These are phyloP conservation scores for Aphanomyces astaci DNA, from an alignment of 352 stramenopile species.

Conservation along the genomic window DNA sequence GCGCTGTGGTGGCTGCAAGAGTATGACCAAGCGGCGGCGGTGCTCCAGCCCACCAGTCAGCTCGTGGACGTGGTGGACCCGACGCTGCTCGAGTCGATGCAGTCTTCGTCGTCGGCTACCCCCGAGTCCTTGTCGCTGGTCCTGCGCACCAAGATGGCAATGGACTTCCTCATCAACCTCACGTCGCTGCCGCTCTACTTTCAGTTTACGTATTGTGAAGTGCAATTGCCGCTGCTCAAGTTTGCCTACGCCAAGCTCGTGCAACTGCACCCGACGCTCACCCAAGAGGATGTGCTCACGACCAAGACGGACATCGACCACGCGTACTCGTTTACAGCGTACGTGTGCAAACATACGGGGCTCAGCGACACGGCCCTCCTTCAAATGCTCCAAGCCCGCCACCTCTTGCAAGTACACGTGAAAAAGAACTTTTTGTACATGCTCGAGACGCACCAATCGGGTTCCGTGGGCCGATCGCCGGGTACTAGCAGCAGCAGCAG, in stretches of 20 bases:
- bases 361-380: constrained; percentile 76
- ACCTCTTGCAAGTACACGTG: constrained; percentile 65
- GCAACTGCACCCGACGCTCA: neutral
- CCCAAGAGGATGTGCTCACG: constrained; percentile 30
- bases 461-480: neutral
- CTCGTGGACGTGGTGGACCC: constrained; percentile 40
- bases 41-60: constrained; percentile 58
- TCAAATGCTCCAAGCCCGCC: constrained; percentile 77
- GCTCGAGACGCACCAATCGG: constrained; percentile 1
- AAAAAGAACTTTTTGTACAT: constrained; percentile 22
- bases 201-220: constrained; percentile 65
- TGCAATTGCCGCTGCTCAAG: constrained; percentile 48
- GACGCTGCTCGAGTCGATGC: neutral
- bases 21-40: constrained; percentile 69
- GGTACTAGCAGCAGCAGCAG: neutral
- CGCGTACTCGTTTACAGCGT: constrained; percentile 69
- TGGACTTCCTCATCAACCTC: constrained; percentile 74
- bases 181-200: constrained; percentile 82
- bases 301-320: constrained; percentile 74
- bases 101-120: neutral
- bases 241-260: constrained; percentile 24
- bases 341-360: constrained; percentile 76
- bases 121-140: constrained; percentile 19
- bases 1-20: constrained; percentile 79
- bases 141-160: constrained; percentile 39